Conservation (phyloP, 1,284 basidiomycete genomes). For the Earliella scabrosa region DNA sequence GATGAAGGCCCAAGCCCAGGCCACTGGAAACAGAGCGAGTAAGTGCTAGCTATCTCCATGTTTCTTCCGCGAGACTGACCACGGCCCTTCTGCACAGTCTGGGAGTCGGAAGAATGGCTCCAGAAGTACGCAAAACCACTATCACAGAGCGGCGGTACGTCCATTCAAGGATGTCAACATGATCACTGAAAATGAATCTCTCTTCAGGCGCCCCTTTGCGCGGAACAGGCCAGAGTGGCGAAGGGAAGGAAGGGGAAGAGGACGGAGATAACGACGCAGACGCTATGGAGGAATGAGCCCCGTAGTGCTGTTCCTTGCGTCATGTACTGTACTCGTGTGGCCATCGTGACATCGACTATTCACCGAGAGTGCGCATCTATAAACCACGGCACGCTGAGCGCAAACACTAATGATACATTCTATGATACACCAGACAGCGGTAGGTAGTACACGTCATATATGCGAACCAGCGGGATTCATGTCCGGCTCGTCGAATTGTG, state of each 20-base stretch:
- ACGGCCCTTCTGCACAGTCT: constrained; percentile 53
- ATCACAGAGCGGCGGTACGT: constrained; percentile 68
- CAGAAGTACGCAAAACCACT: constrained; percentile 74
- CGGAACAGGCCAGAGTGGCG: no score
- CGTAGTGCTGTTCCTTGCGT: not conserved
- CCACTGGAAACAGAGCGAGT: constrained; percentile 76
- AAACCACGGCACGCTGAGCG: no score
- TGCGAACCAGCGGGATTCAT: constrained; percentile 56
- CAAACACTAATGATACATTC: constrained; percentile 10
- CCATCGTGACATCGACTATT: not conserved
- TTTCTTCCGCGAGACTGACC: constrained; percentile 12
- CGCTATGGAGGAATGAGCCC: constrained; percentile 63
- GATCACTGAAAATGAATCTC: constrained; percentile 6
- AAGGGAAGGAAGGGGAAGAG: constrained; percentile 27
- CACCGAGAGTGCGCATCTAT: no score
- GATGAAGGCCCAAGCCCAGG: constrained; percentile 66
- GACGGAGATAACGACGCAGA: constrained; percentile 45
- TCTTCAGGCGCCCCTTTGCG: constrained; percentile 16
- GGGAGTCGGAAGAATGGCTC: constrained; percentile 88
- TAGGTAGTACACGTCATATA: constrained; percentile 22
- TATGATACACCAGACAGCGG: constrained; percentile 5
- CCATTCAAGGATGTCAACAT: not conserved
- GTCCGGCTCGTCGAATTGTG: constrained; percentile 75
- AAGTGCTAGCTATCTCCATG: constrained; percentile 34
- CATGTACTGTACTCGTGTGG: not conserved